Evolutionary conservation across 2,329 filamentous ascomycete genomes (phyloP), one percentile per base, ranked within the genome.

Genomic region (Aspergillus candidus): DNA sequence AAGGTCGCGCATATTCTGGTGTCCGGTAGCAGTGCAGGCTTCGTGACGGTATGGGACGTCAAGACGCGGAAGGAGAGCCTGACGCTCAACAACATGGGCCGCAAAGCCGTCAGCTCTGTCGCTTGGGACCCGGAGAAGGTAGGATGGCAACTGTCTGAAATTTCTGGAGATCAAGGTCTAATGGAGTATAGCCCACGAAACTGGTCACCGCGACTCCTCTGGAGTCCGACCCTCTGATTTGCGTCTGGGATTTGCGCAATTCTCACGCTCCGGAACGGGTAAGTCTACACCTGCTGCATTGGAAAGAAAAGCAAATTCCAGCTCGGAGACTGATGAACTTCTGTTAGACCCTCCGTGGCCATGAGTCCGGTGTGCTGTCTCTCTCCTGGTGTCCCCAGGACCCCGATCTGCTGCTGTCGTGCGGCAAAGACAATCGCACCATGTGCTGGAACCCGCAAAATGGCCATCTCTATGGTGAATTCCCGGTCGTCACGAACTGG

Each of bases 401-500:
- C 61, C 83, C 84, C 39, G 86, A 93, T 57, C 75, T 98, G 40
- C 72, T 98, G 39, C 76, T 98, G 15, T 98, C 93, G 2, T 94
- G 86, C 54, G 94, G 93, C 55, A 97, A 97, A 70, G 93, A 98
- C 68, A 97, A 97, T 63, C 82, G 88, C 57, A 96, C 90, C 2
- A 79, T 98, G 48, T 83, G 93, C 49, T 98, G 94, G 93, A 97
- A 97, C 67, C 88, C 93, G 1, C 86, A 93, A 60, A 95, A 86
- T 3, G 91, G 91, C 41, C 82, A 93, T 62, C 76, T 80, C 11
- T 85, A 89, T 51, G 93, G 94, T 53, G 91, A 97, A 68, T 91
- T 97, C 61, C 90, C 91, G 4, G 88, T 96, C 58, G 90, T 94
- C 42, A 96, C 91, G n/a, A 98, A 97, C 68, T 98, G 93, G 91